Conservation (phyloP, 169 alveolate genomes). For the Plasmodium blacklocki region DNA sequence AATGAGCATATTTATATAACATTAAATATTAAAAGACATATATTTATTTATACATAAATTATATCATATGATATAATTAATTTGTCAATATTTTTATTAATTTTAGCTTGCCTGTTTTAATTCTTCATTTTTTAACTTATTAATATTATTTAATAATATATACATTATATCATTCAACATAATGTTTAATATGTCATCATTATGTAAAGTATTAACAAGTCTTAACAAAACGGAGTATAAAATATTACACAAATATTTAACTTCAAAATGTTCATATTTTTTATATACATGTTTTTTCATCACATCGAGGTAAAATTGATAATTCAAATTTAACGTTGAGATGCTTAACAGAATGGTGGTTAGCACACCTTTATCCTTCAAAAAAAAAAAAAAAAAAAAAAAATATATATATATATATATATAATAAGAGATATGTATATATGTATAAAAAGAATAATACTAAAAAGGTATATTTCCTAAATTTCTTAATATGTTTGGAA, state of each 20-base stretch:
- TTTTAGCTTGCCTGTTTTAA: slow-evolving; percentile 45
- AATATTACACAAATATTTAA: slow-evolving; percentile 65
- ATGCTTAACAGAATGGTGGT: slow-evolving; percentile 56
- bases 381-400: neutral
- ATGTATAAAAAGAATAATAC: neutral
- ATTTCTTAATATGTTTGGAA: no score
- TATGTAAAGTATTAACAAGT: slow-evolving; percentile 4
- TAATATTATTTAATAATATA: slow-evolving; percentile 22
- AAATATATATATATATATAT: no score
- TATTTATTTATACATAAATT: neutral
- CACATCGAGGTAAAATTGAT: slow-evolving; percentile 4
- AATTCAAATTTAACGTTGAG: slow-evolving; percentile 27
- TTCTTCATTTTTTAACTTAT: slow-evolving; percentile 61
- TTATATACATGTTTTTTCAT: slow-evolving; percentile 30
- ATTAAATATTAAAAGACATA: no score
- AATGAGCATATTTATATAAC: no score
- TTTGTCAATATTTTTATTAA: neutral
- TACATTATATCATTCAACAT: neutral
- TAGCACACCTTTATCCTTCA: slow-evolving; percentile 65
- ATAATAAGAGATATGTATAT: neutral
- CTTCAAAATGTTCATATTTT: slow-evolving; percentile 53
- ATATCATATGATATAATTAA: neutral
- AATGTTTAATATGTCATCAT: slow-evolving; percentile 5
- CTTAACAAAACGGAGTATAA: slow-evolving; percentile 46
- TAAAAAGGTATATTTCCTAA: no score